These are phyloP conservation scores for Allium sativum DNA, from an alignment of 106 monocot species.

Conservation along the genomic window DNA sequence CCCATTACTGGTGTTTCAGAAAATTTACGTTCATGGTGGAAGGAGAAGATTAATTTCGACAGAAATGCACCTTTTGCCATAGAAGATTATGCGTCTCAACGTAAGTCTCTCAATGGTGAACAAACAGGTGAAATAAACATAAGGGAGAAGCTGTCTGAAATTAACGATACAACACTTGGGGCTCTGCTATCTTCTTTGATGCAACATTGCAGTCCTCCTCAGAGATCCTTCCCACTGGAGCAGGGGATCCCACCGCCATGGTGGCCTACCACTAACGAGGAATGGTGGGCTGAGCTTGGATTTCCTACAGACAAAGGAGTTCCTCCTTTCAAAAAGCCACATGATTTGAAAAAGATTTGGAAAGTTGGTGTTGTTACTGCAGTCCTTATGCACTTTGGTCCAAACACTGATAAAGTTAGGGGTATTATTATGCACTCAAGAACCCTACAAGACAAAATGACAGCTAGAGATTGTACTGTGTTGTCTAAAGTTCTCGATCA, in stretches of 20 bases:
- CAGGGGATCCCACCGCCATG: slow-evolving; percentile 9
- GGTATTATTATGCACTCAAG: slow-evolving; percentile 13
- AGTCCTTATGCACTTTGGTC: slow-evolving; percentile 14
- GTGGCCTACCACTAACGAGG: slow-evolving; percentile 9
- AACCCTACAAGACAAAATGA: slow-evolving; percentile 19
- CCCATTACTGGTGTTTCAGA: slow-evolving; percentile 13
- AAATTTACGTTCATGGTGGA: slow-evolving; percentile 20
- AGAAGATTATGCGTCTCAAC: slow-evolving; percentile 1
- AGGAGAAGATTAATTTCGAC: slow-evolving; percentile 15
- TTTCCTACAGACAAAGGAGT: not conserved
- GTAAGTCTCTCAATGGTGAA: not conserved
- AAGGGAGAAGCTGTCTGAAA: slow-evolving; percentile 3
- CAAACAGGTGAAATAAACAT: not conserved
- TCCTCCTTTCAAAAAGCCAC: slow-evolving; percentile 13
- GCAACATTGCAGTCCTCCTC: slow-evolving; percentile 18
- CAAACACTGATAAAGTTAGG: slow-evolving; percentile 9
- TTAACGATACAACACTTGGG: slow-evolving; percentile 17
- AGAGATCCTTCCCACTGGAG: slow-evolving; percentile 12
- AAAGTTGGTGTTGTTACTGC: slow-evolving; percentile 15
- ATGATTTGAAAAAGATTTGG: slow-evolving; percentile 17
- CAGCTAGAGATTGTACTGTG: slow-evolving; percentile 8
- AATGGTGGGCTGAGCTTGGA: slow-evolving; percentile 11
- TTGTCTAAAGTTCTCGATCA: slow-evolving; percentile 8
- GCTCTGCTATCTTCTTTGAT: slow-evolving; percentile 14
- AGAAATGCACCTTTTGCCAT: slow-evolving; percentile 13